phyloP scores from a whole-genome alignment of 345 rosid genomes.

The Turritis glabra region DNA sequence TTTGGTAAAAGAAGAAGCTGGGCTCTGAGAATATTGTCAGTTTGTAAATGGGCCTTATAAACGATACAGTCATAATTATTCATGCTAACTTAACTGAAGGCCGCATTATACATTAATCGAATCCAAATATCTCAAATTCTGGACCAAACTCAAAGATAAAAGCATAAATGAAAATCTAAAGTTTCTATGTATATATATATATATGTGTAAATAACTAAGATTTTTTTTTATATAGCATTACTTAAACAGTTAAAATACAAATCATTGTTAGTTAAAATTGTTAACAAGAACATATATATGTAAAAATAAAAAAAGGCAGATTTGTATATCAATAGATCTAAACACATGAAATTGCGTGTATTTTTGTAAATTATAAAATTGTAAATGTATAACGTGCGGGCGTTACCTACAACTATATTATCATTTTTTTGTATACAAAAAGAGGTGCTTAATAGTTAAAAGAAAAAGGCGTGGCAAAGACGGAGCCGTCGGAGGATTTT shows the following conservation, averaged over 20 bases:
- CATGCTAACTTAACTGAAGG: too few species aligned
- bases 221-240: neutral
- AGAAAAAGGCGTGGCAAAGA: slow-evolving; percentile 4
- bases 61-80: neutral
- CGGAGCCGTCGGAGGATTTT: slow-evolving; percentile 18
- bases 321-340: too few species aligned
- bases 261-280: neutral
- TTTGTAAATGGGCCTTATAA: neutral
- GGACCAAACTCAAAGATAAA: neutral
- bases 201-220: neutral
- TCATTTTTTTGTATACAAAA: neutral
- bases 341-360: neutral
- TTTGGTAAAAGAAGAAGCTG: neutral
- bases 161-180: neutral
- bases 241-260: neutral
- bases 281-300: neutral
- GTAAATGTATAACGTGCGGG: neutral
- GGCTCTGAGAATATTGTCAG: neutral
- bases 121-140: neutral
- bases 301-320: neutral
- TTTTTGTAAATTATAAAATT: neutral
- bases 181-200: too few species aligned
- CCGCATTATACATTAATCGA: too few species aligned
- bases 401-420: neutral
- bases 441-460: neutral